Evolutionary conservation across 2,329 filamentous ascomycete genomes (phyloP), one percentile per base, ranked within the genome.

Genomic region (Ophiostoma sp.): DNA sequence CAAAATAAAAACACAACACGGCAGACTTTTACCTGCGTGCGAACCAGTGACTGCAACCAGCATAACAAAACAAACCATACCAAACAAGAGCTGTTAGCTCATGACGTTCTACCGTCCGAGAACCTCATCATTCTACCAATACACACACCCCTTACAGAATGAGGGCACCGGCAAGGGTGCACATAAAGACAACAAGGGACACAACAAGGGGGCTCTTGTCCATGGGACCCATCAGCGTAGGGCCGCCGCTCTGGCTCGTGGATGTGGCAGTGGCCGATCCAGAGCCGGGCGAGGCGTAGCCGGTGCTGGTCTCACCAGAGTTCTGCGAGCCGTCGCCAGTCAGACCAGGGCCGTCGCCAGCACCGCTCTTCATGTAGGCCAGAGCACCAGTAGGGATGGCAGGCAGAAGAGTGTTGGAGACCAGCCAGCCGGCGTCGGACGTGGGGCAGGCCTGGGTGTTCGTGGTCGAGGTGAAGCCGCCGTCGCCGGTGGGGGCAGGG

Each of bases 311-410:
- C 69, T 81, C 81, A 6, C 79, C 80, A 13, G 82, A 81, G 67
- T 83, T 81, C 79, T 87, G 85, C 31, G 86, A 88, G 33, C 86
- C 86, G 27, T 76, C 74, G 6, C 85, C 85, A 3, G 77, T 78
- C 20, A 87, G 81, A 73, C 86, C 86, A 15, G 84, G 84, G 1
- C 85, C 86, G 1, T 76, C 75, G 44, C 85, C 85, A 67, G 85
- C 85, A 75, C 86, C 85, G 10, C 80, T 76, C 48, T 78, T 80
- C 81, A 88, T 83, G 79, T 81, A 86, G 80, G 84, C 82, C 74
- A 81, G 73, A 39, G 86, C 86, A 36, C 78, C 78, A 0, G 79
- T 73, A 52, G 86, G 86, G 71, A 87, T 85, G 52, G 81, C 80
- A 15, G 86, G 86, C 35, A 88, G 79, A 23, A 79, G 72, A 65